Evolutionary conservation across 768 basidiomycete genomes (phyloP), one percentile per base, ranked within the genome.

Genomic region (Lactarius tabidus): DNA sequence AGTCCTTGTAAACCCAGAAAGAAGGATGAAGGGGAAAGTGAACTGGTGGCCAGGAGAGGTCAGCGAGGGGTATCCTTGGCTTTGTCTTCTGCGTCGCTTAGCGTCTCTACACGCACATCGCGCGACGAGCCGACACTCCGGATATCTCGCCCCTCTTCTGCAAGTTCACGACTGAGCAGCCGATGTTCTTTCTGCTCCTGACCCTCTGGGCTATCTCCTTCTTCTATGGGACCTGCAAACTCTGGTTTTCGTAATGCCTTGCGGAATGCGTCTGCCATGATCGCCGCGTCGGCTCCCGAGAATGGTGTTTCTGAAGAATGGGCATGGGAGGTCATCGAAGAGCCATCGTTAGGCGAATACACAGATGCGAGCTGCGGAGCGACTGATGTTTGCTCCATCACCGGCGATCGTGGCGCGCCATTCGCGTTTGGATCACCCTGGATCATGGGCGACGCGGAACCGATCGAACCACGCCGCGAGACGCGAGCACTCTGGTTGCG

Each of bases 261-360:
- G 71, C 94, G 81, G 77, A 95, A 96, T 7, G 94, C 94, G 78
- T 93, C 88, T 45, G 93, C 93, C 86, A 95, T 91, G 73, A 94
- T 90, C 43, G 91, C 91, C 60, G 94, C 94, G 75, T 96, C 93
- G 26, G 89, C 87, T 23, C 85, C 87, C 53, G 87, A 88, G 76
- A 95, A 89, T 12, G 86, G 88, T 14, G 84, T 90, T 60, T 85
- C 84, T 55, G 81, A 79, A 45, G 84, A 85, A 43, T 82, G 83
- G 10, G 82, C 75, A 56, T 83, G 80, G 35, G 88, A 89, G 55
- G 86, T 84, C 8, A 85, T 86, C 55, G 91, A 92, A 56, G 85
- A 89, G 18, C 86, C 90, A 72, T 92, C 91, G 65, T 60, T 60
- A 2, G 76, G 77, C 55, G 76, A 74, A 60, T 74, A 71, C 28